Conservation (phyloP, 805 yeast species). For the Barnettozyma botsteinii region DNA sequence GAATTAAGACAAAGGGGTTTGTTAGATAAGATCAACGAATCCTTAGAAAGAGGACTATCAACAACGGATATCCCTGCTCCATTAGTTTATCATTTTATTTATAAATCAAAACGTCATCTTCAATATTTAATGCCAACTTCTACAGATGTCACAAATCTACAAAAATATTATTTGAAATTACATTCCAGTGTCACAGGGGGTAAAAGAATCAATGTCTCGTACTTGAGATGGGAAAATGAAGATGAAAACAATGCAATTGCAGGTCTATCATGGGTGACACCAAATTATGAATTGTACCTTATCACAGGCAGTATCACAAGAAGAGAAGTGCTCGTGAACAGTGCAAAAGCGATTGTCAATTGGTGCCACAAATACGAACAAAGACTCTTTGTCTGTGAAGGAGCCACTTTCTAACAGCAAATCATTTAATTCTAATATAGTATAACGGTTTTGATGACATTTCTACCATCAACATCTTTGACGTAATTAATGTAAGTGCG, state of each 20-base stretch:
- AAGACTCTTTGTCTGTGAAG: slow-evolving; percentile 68
- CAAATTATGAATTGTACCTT: slow-evolving; percentile 56
- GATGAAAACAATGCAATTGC: slow-evolving; percentile 22
- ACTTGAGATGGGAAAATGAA: slow-evolving; percentile 35
- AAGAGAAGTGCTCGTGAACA: slow-evolving; percentile 50
- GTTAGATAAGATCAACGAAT: slow-evolving; percentile 32
- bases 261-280: slow-evolving; percentile 51
- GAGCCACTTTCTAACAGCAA: slow-evolving; percentile 50
- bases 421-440: no score
- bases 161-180: slow-evolving; percentile 19
- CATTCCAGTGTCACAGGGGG: slow-evolving; percentile 26
- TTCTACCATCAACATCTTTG: no score
- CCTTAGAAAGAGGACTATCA: slow-evolving; percentile 34
- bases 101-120: slow-evolving; percentile 61
- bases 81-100: slow-evolving; percentile 69
- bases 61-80: slow-evolving; percentile 52
- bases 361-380: slow-evolving; percentile 76
- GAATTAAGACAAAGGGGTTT: slow-evolving; percentile 34
- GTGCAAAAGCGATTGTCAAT: slow-evolving; percentile 57
- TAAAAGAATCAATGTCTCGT: slow-evolving; percentile 39
- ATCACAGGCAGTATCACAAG: slow-evolving; percentile 53
- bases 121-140: slow-evolving; percentile 47
- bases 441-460: no score
- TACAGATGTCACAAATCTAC: slow-evolving; percentile 15
- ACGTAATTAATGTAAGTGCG: no score